Percentiles rank a stretch among this genome's conserved stretches.
phyloP scores from a whole-genome alignment of 208 protist genomes.

The Leishmania lainsoni region DNA sequence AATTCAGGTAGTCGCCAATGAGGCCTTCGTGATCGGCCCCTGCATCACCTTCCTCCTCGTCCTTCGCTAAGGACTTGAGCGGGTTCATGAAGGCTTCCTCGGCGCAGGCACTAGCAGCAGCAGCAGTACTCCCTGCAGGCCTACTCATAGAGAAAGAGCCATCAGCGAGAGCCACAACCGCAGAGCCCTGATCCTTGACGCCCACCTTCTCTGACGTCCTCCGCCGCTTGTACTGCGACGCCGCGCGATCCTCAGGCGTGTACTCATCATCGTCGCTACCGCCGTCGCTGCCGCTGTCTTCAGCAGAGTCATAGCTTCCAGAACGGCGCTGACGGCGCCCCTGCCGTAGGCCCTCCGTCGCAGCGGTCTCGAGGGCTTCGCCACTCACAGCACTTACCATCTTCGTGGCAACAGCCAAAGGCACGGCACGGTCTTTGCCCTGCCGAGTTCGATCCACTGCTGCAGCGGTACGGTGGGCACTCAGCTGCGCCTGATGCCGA shows the following conservation, averaged over 20 bases:
- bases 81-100: background rate
- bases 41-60: background rate
- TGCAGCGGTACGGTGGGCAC: conserved; percentile 17
- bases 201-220: background rate
- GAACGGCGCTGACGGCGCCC: conserved; percentile 8
- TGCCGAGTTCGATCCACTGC: conserved; percentile 20
- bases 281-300: background rate
- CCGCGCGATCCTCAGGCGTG: conserved; percentile 33
- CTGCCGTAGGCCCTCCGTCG: background rate
- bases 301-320: conserved; percentile 19
- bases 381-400: background rate
- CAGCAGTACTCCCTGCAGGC: no score
- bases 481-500: conserved; percentile 36
- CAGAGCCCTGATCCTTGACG: background rate
- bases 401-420: background rate
- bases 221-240: conserved; percentile 19
- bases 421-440: background rate
- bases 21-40: conserved; percentile 36
- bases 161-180: background rate
- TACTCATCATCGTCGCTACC: conserved; percentile 39
- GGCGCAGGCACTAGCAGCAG: background rate
- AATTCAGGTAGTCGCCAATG: conserved; percentile 59
- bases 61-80: background rate
- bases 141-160: background rate
- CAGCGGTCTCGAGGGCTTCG: background rate